Conservation (phyloP, 1,139 yeast species). For the Protomyces lactucae-debilis region DNA sequence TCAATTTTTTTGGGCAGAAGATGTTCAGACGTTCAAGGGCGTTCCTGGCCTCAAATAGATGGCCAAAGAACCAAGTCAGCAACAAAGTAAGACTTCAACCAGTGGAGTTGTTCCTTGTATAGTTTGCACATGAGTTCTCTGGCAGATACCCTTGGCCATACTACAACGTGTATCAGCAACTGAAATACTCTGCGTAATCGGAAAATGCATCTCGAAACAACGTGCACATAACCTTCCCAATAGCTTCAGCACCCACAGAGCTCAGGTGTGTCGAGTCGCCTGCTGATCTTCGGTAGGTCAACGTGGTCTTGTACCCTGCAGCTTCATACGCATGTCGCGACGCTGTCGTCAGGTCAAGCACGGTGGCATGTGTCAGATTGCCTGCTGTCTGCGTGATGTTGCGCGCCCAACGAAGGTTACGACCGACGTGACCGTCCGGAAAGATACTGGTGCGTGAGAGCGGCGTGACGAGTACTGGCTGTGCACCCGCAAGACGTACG, state of each 20-base stretch:
- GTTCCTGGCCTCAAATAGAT: conserved; percentile 24
- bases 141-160: too few species aligned
- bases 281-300: background rate
- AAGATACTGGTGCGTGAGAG: background rate
- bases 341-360: background rate
- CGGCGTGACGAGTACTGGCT: background rate
- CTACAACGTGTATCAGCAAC: too few species aligned
- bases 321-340: background rate
- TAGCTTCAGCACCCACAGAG: background rate
- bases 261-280: background rate
- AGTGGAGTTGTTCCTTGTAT: background rate
- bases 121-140: background rate
- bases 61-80: background rate
- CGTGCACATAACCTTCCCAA: too few species aligned
- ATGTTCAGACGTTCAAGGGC: conserved; percentile 30
- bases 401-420: background rate
- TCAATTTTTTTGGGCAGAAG: conserved; percentile 55
- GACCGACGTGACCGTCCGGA: background rate
- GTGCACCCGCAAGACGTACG: background rate
- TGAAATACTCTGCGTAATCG: too few species aligned
- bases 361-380: background rate
- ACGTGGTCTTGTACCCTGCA: background rate
- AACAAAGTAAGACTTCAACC: background rate
- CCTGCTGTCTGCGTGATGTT: background rate
- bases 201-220: too few species aligned